Base-by-base conservation (phyloP, 345 rosid species). In the Durio zibethinus region DNA sequence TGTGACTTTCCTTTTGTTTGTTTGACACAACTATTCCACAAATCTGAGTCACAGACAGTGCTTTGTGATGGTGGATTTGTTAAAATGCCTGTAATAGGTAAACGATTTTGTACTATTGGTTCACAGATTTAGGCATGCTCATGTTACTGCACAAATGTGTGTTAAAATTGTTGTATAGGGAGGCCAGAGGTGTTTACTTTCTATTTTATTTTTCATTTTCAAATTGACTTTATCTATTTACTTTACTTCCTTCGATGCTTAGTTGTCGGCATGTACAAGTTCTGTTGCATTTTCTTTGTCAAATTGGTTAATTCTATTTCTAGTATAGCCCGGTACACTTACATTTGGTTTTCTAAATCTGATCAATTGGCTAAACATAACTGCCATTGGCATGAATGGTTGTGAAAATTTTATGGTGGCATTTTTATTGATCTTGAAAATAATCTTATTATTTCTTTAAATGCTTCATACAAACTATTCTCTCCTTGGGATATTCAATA, bases 341-440 rank as follows among this genome's bases (percentile, higher is more conserved):
- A 16, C 11, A 70, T 47, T 27, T 31, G 15, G 7, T 27, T 70
- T 70, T 70, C 14, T 60, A 16, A 18, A 27, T 27, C 23, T 74
- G 27, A 16, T 38, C 38, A 35, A 40, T 25, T 74, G 54, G 67
- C 54, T 61, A 40, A 18, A 42, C 5, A 59, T 54, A 74, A n/a
- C 40, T 43, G 42, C 36, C 21, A 40, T 52, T 40, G 12, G 27
- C 52, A 20, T 31, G 48, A 33, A 74, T 74, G 54, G 33, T 74
- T 25, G 23, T 56, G 35, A 74, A 73, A 54, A 38, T 11, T 73
- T 54, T 36, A 66, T 66, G 52, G 52, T 23, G 72, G n/a, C 53
- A 42, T 14, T 67, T 66, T 25, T 67, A 43, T 66, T 66, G 50
- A 66, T 67, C n/a, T 67, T 42, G 53, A 67, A 67, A 21, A 43